phyloP scores from a whole-genome alignment of 345 rosid genomes.

The Mallotus nudiflorus region DNA sequence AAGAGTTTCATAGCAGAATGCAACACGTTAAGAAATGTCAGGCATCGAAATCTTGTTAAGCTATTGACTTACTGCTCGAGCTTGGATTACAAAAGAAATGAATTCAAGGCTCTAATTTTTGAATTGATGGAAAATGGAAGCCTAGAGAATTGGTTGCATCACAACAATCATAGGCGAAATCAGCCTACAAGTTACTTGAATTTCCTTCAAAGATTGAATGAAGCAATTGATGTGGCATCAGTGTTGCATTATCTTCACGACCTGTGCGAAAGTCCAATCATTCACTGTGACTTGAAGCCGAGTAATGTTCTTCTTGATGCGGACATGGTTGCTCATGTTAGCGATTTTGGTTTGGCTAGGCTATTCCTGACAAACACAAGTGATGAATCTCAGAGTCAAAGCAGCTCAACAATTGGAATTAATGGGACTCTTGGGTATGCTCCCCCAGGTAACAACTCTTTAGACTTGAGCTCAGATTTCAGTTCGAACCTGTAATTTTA shows the following conservation, averaged over 20 bases:
- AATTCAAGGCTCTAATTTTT: conserved; percentile 26
- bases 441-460: conserved; percentile 18
- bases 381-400: background rate
- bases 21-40: conserved; percentile 1
- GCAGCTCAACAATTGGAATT: conserved; percentile 14
- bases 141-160: conserved; percentile 21
- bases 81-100: conserved; percentile 16
- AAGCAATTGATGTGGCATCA: conserved; percentile 15
- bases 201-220: conserved; percentile 10
- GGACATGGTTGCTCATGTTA: conserved; percentile 4
- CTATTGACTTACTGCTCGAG: conserved; percentile 14
- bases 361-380: background rate
- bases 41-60: conserved; percentile 20
- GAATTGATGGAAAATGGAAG: conserved; percentile 20
- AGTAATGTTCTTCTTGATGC: conserved; percentile 20
- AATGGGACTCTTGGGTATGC: conserved; percentile 24
- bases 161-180: background rate
- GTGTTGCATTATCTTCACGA: conserved; percentile 24
- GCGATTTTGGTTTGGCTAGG: conserved; percentile 21
- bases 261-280: conserved; percentile 7
- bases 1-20: conserved; percentile 19
- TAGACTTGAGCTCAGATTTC: no score
- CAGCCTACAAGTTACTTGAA: background rate
- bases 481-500: no score
- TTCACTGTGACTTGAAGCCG: conserved; percentile 26